Base-by-base conservation (phyloP, 768 basidiomycete species). In the Scleroderma bovista region DNA sequence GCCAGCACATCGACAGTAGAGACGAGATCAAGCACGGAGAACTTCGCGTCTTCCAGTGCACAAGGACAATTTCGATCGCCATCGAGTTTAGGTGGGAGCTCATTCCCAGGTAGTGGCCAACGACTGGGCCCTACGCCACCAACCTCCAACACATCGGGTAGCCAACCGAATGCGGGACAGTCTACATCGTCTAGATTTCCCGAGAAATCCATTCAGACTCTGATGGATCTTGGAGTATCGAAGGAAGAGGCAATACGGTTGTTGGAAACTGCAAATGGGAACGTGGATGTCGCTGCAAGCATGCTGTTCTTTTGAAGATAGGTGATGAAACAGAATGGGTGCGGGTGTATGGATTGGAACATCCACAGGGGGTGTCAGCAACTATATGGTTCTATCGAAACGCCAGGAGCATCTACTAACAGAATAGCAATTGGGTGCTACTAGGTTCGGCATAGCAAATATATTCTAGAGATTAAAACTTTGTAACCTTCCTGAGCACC, bases 221-320 rank as follows among this genome's bases (percentile, higher is more conserved):
- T 98, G 17, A 79, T 93, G 72, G 79, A 77, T 42, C 74, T 98
- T 1, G 95, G 95, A 3, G 88, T 77, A 10, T 71, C 80, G 26
- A 73, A 89, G 55, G 86, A 93, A 48, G 69, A 83, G 22, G 95
- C 95, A 2, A 80, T 93, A 16, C 77, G 77, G 40, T 75, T 83
- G 40, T 70, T 98, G 52, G 79, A 86, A 13, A 87, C 89, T 4
- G 78, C 91, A 1, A 84, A 81, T 3, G 95, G 95, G 2, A 91
- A 94, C 63, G 72, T 92, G 19, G 92, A 96, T 54, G 73, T 88
- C 20, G 94, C 94, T 10, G 93, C 89, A 10, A 92, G 90, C 31
- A 69, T 95, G 62, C 63, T 96, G 48, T 97, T 97, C 63, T 84
- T 64, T 60, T 60, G 41, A 43, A 43, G 8, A n/a, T 26, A 7